Evolutionary conservation across 2,329 filamentous ascomycete species (phyloP).

Genomic region (Geosmithia morbida): DNA sequence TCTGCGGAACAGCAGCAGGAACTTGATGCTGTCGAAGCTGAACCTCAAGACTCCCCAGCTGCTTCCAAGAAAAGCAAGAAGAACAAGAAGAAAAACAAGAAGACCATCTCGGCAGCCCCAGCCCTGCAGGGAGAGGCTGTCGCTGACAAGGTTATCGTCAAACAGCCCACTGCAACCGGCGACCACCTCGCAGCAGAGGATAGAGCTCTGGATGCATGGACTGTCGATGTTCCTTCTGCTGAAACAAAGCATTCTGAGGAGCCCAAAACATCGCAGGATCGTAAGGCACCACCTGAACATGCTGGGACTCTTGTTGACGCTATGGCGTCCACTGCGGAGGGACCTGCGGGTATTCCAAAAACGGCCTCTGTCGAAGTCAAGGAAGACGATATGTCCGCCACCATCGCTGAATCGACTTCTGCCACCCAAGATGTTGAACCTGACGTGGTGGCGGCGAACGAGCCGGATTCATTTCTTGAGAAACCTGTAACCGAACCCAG

Average conservation of each 20-base stretch:
- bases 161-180: not conserved
- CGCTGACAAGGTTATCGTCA: not conserved
- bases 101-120: constrained; percentile 1
- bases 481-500: not conserved
- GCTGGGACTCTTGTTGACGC: not conserved
- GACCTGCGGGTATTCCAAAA: not conserved
- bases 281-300: not conserved
- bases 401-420: not conserved
- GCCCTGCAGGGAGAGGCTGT: not conserved
- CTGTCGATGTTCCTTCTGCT: not conserved
- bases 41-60: not conserved
- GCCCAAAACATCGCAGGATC: not conserved
- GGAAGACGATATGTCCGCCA: not conserved
- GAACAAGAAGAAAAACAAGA: constrained; percentile 7
- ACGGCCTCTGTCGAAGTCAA: not conserved
- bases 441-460: not conserved
- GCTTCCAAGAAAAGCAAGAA: constrained; percentile 5
- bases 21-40: not conserved
- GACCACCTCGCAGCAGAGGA: not conserved
- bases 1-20: not conserved
- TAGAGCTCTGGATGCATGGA: not conserved
- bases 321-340: not conserved
- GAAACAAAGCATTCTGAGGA: not conserved
- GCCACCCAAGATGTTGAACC: not conserved
- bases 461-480: not conserved